A percentile compares a stretch with the other conserved stretches of the same genome.
Evolutionary conservation across 176 grass and related monocot species (phyloP).

Genomic region (Eragrostis curvula): DNA sequence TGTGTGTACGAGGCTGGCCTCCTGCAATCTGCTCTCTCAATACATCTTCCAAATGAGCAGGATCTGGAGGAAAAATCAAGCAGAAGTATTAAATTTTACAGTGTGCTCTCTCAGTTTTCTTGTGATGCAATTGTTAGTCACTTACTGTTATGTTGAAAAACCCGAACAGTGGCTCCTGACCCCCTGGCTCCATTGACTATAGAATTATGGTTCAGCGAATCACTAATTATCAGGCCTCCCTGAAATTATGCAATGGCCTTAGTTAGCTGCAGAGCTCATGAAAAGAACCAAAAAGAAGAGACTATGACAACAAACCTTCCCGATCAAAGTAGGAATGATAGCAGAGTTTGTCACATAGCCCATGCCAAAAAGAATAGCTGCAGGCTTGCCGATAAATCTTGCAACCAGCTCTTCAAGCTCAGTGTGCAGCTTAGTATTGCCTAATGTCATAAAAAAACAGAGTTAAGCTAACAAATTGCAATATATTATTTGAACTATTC

Average conservation of each 20-base stretch:
- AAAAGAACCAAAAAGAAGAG: not conserved
- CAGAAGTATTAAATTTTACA: constrained; percentile 7
- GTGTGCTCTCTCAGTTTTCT: not conserved
- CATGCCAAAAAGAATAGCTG: constrained; percentile 92
- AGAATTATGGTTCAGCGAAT: constrained; percentile 96
- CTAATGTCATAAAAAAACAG: constrained; percentile 41
- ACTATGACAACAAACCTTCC: constrained; percentile 57
- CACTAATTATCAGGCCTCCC: constrained; percentile 89
- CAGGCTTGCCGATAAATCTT: constrained; percentile 82
- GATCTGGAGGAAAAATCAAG: constrained; percentile 47
- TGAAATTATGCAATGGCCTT: constrained; percentile 48
- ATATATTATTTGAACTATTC: constrained; percentile 30
- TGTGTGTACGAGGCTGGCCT: constrained; percentile 84
- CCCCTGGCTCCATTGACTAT: constrained; percentile 94
- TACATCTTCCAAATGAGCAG: constrained; percentile 90
- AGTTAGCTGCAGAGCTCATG: constrained; percentile 30
- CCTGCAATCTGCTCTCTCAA: constrained; percentile 86
- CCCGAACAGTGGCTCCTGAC: constrained; percentile 78
- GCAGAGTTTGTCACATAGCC: constrained; percentile 95
- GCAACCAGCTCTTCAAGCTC: constrained; percentile 87
- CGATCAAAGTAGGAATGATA: constrained; percentile 78
- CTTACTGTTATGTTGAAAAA: constrained; percentile 99
- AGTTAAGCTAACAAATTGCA: constrained; percentile 28
- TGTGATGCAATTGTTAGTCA: constrained; percentile 22
- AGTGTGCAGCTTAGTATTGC: constrained; percentile 79